Base-by-base conservation (phyloP, 805 yeast genomes). In the Candida pini region DNA sequence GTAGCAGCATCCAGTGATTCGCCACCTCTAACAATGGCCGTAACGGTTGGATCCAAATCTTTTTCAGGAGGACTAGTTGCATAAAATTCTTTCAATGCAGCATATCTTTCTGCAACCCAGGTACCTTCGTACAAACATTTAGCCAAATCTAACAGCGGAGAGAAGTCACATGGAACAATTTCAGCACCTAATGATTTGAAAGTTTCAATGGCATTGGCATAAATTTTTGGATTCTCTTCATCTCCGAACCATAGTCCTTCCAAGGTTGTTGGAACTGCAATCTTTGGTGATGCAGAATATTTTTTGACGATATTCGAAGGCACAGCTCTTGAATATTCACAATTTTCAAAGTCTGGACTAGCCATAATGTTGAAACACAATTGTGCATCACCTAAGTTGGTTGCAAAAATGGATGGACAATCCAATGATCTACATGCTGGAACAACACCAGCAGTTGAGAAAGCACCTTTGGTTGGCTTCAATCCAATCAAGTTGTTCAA, bases 41-140 rank as follows among this genome's bases (percentile, higher is more conserved):
- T 56, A 17, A 92, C 97, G 5, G 87, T 84, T 33, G 96, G 94
- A 58, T 90, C 96, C 48, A 90, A 64, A 31, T 81, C 71, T 22
- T 71, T 69, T 28, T 58, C 66, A 21, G 92, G 86, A 14, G 92
- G 88, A 51, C 78, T 71, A 6, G 82, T 68, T 19, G 74, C 74
- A 38, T 85, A 69, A 47, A 82, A 83, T 27, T 81, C 85, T 47
- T 76, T 73, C 24, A 78, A 74, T 18, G 96, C 96, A 43, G 86
- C 78, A 63, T 78, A 88, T 48, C 98, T 75, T 64, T 90, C 98
- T 17, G 94, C 86, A 9, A 90, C 97, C 98, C 98, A 90, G n/a
- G 97, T 84, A 39, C 98, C 98, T 54, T 90, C 97, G 56, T 90
- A 90, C 24, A 90, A 69, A 53, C 92, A 84, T 48, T 76, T 76